These are phyloP conservation scores for Linnemannia hyalina DNA, from an alignment of 192 early-diverging fungal genomes.

Conservation along the genomic window DNA sequence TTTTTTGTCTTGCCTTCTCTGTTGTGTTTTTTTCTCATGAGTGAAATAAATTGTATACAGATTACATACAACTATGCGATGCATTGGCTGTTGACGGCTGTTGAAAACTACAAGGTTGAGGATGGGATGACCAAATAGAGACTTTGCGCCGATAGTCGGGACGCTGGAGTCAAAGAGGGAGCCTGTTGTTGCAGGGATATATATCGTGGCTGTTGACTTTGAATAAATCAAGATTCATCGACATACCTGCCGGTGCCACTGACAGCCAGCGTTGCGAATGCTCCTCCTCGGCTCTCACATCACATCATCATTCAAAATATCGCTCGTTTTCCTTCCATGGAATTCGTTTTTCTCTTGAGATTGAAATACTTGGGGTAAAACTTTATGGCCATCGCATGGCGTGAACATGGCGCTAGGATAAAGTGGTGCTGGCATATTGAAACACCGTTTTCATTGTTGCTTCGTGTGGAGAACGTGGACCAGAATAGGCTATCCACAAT, in stretches of 20 bases:
- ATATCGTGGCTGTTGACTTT: not conserved
- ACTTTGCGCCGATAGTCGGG: not conserved
- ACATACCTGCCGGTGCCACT: not conserved
- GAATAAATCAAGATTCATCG: not conserved
- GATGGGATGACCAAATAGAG: slow-evolving; percentile 2
- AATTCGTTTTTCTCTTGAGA: too few relatives aligned
- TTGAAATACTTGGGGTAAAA: too few relatives aligned
- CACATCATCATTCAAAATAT: too few relatives aligned
- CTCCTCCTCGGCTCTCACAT: not conserved
- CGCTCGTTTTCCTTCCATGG: too few relatives aligned
- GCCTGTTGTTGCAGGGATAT: not conserved
- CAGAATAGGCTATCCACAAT: too few relatives aligned
- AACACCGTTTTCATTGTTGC: too few relatives aligned
- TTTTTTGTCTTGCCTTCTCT: not conserved
- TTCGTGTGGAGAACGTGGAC: too few relatives aligned
- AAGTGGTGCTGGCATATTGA: too few relatives aligned
- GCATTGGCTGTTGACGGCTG: not conserved
- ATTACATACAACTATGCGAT: not conserved
- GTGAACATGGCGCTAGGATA: too few relatives aligned
- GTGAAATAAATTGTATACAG: not conserved
- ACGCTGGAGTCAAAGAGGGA: not conserved
- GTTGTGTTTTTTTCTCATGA: not conserved
- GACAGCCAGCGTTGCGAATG: not conserved
- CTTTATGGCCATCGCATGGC: too few relatives aligned
- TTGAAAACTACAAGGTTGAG: not conserved